phyloP scores from a whole-genome alignment of 1,284 basidiomycete species.

The Neolentinus lepideus region DNA sequence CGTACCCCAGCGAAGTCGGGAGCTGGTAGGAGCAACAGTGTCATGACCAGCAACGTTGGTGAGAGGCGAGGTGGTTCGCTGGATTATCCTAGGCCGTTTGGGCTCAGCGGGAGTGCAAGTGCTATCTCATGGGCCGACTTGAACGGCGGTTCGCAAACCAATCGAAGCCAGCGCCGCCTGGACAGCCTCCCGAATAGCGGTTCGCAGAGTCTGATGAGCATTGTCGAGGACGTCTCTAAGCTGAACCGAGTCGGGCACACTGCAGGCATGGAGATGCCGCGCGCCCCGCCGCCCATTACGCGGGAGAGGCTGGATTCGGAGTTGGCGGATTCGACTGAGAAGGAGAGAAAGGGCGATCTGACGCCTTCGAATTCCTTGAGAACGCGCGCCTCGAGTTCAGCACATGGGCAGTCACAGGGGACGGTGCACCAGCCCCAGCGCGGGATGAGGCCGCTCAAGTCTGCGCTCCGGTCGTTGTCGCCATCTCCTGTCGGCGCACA shows the following conservation, averaged over 20 bases:
- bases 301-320: background rate
- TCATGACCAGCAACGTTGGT: background rate
- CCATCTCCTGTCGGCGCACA: constrained; percentile 28
- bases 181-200: background rate
- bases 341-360: background rate
- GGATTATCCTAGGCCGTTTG: background rate
- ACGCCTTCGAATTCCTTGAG: background rate
- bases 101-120: background rate
- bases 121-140: background rate
- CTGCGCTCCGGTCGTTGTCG: constrained; percentile 49
- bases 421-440: background rate
- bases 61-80: background rate
- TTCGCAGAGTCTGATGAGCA: constrained; percentile 52
- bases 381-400: background rate
- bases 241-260: constrained; percentile 21
- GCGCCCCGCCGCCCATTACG: constrained; percentile 16
- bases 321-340: background rate
- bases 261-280: constrained; percentile 10
- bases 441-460: constrained; percentile 21
- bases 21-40: background rate
- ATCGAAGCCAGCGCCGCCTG: background rate
- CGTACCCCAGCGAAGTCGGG: background rate
- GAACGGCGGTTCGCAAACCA: background rate
- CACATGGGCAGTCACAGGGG: background rate
- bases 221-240: constrained; percentile 53